Evolutionary conservation across 371 early-diverging fungal genomes (phyloP).

Genomic region (Syncephalis fuscata): DNA sequence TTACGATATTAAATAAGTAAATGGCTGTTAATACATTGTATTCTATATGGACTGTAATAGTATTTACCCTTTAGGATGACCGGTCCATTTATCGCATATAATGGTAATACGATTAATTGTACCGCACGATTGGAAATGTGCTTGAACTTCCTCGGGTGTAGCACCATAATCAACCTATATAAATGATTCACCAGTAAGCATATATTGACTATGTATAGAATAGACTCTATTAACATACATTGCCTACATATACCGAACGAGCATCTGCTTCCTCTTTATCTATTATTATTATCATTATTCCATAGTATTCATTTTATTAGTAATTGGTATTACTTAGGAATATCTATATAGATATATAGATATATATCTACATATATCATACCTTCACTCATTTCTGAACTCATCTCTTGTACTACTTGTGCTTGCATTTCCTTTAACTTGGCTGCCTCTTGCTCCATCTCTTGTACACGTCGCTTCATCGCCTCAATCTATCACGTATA

Average conservation of each 20-base stretch:
- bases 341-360: too few relatives aligned
- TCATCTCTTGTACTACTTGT: conserved; percentile 67
- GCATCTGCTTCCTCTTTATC: conserved; percentile 73
- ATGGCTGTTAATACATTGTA: not conserved
- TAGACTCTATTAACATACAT: conserved; percentile 29
- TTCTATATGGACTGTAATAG: not conserved
- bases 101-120: conserved; percentile 94
- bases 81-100: conserved; percentile 84
- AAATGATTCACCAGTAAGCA: too few relatives aligned
- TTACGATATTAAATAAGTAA: not conserved
- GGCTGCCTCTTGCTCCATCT: conserved; percentile 93
- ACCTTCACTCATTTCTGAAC: conserved; percentile 35
- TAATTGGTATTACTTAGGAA: not conserved
- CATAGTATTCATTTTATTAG: conserved; percentile 1
- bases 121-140: conserved; percentile 93
- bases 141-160: conserved; percentile 92
- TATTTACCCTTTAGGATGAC: conserved; percentile 85
- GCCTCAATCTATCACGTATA: conserved; percentile 43
- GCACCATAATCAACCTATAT: conserved; percentile 78
- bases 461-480: conserved; percentile 73
- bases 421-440: conserved; percentile 84
- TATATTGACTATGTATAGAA: not conserved
- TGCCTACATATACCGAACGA: conserved; percentile 91
- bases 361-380: too few relatives aligned
- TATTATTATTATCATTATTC: conserved; percentile 5